A percentile compares a stretch with the other conserved stretches of the same genome.
Conservation (phyloP, 1,139 yeast species). For the Blastobotrys indianensis region DNA sequence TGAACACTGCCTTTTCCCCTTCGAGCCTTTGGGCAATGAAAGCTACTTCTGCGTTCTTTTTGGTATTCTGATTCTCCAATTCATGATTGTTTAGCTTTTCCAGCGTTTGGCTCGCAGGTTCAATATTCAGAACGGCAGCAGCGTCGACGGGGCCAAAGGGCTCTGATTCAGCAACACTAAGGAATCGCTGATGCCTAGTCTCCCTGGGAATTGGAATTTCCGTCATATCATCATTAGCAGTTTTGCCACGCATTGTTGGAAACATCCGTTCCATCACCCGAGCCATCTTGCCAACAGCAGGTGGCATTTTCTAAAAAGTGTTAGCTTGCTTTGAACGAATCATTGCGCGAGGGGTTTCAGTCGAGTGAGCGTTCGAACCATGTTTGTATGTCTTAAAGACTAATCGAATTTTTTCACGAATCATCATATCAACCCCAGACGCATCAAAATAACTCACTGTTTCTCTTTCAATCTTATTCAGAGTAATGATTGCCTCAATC, state of each 20-base stretch:
- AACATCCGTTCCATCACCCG: constrained; percentile 69
- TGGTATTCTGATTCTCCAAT: constrained; percentile 10
- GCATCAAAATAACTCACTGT: constrained; percentile 49
- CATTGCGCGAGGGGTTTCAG: constrained; percentile 16
- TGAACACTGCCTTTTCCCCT: constrained; percentile 52
- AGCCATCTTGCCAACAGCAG: constrained; percentile 34
- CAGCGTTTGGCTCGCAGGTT: constrained; percentile 77
- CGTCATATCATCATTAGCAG: constrained; percentile 40
- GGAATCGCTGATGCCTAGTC: constrained; percentile 75
- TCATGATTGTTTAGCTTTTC: constrained; percentile 53
- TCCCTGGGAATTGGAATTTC: constrained; percentile 90
- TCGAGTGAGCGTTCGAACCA: constrained; percentile 44
- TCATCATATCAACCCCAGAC: constrained; percentile 39
- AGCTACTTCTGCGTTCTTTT: constrained; percentile 28
- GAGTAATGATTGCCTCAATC: constrained; percentile 74
- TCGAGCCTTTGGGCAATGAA: constrained; percentile 27
- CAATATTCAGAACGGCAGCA: constrained; percentile 74
- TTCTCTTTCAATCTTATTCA: constrained; percentile 62
- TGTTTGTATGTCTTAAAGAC: constrained; percentile 67
- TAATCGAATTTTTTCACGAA: constrained; percentile 47
- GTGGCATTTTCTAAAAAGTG: constrained; percentile 19
- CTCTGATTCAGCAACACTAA: constrained; percentile 88
- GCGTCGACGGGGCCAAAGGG: constrained; percentile 98
- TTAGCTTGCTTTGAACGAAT: background rate
- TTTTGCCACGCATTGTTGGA: constrained; percentile 49